A percentile compares a stretch with the other conserved stretches of the same genome.
phyloP scores from a whole-genome alignment of 768 basidiomycete species.

The Trametes meyenii region DNA sequence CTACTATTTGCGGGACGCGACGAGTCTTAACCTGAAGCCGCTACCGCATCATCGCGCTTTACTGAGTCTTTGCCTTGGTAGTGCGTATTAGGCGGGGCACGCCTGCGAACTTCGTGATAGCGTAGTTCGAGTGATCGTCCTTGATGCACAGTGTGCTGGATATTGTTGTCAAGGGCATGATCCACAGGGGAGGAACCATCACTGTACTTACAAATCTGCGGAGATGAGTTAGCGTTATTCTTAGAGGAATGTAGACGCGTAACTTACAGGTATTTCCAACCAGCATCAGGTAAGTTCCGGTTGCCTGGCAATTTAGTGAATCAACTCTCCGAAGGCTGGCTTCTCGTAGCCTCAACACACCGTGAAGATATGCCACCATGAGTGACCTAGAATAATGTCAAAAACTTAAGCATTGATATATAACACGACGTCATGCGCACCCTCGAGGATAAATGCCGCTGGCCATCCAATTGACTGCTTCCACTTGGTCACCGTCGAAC shows the following conservation, averaged over 20 bases:
- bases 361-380: slow-evolving; percentile 77
- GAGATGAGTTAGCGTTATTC: background rate
- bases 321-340: background rate
- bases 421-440: slow-evolving; percentile 31
- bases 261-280: slow-evolving; percentile 38
- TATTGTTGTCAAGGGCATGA: slow-evolving; percentile 1
- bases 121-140: slow-evolving; percentile 55
- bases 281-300: slow-evolving; percentile 37
- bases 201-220: slow-evolving; percentile 31
- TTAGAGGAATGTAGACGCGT: background rate
- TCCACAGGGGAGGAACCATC: background rate
- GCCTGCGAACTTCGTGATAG: slow-evolving; percentile 44
- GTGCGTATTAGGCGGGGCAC: slow-evolving; percentile 43
- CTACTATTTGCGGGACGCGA: background rate
- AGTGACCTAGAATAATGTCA: slow-evolving; percentile 49
- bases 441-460: slow-evolving; percentile 65
- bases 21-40: too few relatives aligned
- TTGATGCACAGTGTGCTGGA: slow-evolving; percentile 61
- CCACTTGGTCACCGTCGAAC: slow-evolving; percentile 56
- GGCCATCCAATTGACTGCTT: slow-evolving; percentile 66
- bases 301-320: slow-evolving; percentile 23
- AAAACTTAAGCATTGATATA: background rate
- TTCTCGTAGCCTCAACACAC: slow-evolving; percentile 37
- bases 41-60: background rate
- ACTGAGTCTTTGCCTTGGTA: slow-evolving; percentile 21